A percentile compares a stretch with the other conserved stretches of the same genome.
These are phyloP conservation scores for Delphinella strobiligena DNA, from an alignment of 2,329 filamentous ascomycete species.

Conservation along the genomic window DNA sequence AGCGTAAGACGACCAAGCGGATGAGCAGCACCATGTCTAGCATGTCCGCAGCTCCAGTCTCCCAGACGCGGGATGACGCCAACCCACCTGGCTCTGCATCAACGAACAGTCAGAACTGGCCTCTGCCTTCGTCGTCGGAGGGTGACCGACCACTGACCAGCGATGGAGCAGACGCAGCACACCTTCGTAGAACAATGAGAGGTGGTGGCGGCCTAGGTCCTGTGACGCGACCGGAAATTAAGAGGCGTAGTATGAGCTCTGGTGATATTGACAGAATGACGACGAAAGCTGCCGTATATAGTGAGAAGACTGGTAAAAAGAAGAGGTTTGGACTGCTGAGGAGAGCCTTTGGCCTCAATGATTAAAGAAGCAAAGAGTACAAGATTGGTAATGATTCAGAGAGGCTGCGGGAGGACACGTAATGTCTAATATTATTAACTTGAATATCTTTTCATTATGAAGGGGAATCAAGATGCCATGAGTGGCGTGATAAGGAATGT, in stretches of 20 bases:
- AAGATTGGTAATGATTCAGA: too few species aligned
- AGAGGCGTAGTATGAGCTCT: conserved; percentile 19
- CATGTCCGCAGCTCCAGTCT: conserved; percentile 1
- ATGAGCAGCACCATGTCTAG: background rate
- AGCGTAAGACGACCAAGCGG: conserved; percentile 26
- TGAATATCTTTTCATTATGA: too few species aligned
- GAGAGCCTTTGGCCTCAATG: conserved; percentile 50
- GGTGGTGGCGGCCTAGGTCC: background rate
- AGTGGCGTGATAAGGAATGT: too few species aligned
- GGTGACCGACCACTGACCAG: conserved; percentile 18
- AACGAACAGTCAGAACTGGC: conserved; percentile 29
- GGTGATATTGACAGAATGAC: conserved; percentile 3
- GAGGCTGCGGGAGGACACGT: too few species aligned
- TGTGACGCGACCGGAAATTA: conserved; percentile 13
- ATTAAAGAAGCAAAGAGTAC: too few species aligned
- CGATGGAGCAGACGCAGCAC: conserved; percentile 20
- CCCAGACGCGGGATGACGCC: conserved; percentile 1
- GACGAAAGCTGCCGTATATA: conserved; percentile 15
- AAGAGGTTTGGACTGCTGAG: conserved; percentile 59
- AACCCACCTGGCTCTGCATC: background rate
- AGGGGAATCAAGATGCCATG: too few species aligned
- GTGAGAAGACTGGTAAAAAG: conserved; percentile 32
- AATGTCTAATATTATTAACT: too few species aligned
- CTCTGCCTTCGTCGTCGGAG: conserved; percentile 25
- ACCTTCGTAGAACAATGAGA: conserved; percentile 13